Evolutionary conservation across 331 rosid species (phyloP).

Genomic region (Malus hybrid): DNA sequence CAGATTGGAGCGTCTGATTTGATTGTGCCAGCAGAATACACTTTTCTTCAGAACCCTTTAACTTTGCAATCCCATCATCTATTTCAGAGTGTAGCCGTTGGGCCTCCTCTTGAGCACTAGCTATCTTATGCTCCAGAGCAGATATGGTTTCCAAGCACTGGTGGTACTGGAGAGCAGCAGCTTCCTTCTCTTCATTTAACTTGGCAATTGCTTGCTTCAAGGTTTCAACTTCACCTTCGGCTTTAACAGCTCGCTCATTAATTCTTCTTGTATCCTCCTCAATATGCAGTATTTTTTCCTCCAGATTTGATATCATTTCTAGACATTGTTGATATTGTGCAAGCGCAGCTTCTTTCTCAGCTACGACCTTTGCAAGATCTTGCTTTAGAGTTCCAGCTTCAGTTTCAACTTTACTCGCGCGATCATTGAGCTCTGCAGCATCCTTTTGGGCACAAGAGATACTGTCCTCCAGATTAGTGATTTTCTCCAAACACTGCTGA

Average conservation of each 20-base stretch:
- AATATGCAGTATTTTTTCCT: constrained; percentile 42
- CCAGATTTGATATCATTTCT: constrained; percentile 49
- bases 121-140: constrained; percentile 58
- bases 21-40: constrained; percentile 62
- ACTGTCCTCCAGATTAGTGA: constrained; percentile 55
- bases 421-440: constrained; percentile 50
- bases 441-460: constrained; percentile 48
- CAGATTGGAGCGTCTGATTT: constrained; percentile 62
- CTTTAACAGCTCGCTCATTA: constrained; percentile 51
- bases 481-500: constrained; percentile 62
- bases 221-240: constrained; percentile 49
- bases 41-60: constrained; percentile 55
- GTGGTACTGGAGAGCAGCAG: constrained; percentile 57
- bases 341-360: constrained; percentile 72
- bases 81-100: constrained; percentile 44
- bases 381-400: constrained; percentile 57
- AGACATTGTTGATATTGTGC: constrained; percentile 42
- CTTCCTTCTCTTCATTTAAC: constrained; percentile 67
- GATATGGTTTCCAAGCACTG: constrained; percentile 68
- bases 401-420: constrained; percentile 58
- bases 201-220: constrained; percentile 50
- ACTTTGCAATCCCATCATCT: constrained; percentile 51
- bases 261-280: constrained; percentile 53
- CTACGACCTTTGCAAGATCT: constrained; percentile 56
- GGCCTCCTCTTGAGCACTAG: constrained; percentile 59